Evolutionary conservation across 768 basidiomycete genomes (phyloP).

Genomic region (Termitomyces eurrhizus): DNA sequence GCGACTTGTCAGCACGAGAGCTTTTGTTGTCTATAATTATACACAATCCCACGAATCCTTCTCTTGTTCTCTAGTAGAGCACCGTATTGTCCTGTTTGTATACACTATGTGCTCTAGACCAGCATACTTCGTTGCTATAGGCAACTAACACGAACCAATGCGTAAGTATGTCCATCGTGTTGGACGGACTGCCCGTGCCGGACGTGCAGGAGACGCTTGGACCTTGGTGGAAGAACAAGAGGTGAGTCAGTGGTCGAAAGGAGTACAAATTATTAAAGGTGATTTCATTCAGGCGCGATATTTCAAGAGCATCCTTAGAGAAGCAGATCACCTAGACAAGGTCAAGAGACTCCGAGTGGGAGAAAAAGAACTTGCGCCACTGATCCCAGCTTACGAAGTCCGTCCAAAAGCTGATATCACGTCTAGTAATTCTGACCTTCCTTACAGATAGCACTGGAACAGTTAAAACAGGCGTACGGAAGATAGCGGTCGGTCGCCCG

Average conservation of each 20-base stretch:
- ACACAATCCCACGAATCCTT: too few species aligned
- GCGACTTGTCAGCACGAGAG: too few species aligned
- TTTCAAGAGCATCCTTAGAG: constrained; percentile 80
- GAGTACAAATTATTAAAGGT: not conserved
- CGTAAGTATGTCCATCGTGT: constrained; percentile 98
- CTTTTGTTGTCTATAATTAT: too few species aligned
- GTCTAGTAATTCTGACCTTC: not conserved
- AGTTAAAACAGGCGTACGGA: constrained; percentile 35
- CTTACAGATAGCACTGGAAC: constrained; percentile 33
- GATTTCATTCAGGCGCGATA: constrained; percentile 59
- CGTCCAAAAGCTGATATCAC: constrained; percentile 9
- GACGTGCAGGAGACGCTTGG: constrained; percentile 87
- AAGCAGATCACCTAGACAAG: constrained; percentile 62
- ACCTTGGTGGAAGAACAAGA: constrained; percentile 94
- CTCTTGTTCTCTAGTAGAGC: too few species aligned
- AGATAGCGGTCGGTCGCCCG: constrained; percentile 11
- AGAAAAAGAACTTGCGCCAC: constrained; percentile 53
- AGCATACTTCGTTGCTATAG: not conserved
- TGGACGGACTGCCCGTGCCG: constrained; percentile 93
- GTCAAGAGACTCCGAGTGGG: constrained; percentile 66
- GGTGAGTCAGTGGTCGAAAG: constrained; percentile 31
- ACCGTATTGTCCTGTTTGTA: not conserved
- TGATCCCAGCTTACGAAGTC: constrained; percentile 69
- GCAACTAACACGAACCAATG: constrained; percentile 40
- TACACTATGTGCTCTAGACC: not conserved